phyloP scores from a whole-genome alignment of 108 stramenopile species.

The Pseudonitzschia pungens region DNA sequence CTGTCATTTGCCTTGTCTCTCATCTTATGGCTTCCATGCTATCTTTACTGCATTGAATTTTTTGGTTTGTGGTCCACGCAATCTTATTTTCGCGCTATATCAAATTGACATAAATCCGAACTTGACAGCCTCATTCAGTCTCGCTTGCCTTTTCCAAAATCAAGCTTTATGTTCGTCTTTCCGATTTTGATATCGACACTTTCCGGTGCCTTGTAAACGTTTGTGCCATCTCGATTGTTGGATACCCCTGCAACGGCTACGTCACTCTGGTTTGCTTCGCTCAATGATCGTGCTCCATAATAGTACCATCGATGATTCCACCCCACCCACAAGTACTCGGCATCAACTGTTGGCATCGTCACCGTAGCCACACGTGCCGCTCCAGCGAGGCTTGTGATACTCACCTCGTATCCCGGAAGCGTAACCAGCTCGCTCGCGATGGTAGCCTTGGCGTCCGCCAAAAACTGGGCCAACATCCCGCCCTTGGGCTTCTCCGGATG shows the following conservation, averaged over 20 bases:
- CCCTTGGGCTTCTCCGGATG: constrained; percentile 55
- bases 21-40: too few species aligned
- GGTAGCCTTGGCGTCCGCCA: constrained; percentile 56
- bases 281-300: constrained; percentile 14
- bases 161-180: not conserved
- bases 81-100: too few species aligned
- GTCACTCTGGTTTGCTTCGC: not conserved
- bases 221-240: not conserved
- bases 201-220: not conserved
- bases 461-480: constrained; percentile 47
- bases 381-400: constrained; percentile 39
- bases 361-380: constrained; percentile 48
- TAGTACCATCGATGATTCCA: constrained; percentile 55
- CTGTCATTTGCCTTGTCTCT: too few species aligned
- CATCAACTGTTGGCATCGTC: constrained; percentile 45
- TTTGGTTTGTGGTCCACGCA: too few species aligned
- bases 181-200: not conserved
- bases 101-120: not conserved
- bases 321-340: constrained; percentile 73
- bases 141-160: constrained; percentile 2
- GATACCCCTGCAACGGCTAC: not conserved
- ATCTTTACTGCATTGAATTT: too few species aligned
- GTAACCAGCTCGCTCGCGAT: constrained; percentile 66
- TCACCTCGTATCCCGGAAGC: constrained; percentile 60
- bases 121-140: not conserved